Conservation (phyloP, 2,329 filamentous ascomycete species). For the Nothomitra cinnamomea region DNA sequence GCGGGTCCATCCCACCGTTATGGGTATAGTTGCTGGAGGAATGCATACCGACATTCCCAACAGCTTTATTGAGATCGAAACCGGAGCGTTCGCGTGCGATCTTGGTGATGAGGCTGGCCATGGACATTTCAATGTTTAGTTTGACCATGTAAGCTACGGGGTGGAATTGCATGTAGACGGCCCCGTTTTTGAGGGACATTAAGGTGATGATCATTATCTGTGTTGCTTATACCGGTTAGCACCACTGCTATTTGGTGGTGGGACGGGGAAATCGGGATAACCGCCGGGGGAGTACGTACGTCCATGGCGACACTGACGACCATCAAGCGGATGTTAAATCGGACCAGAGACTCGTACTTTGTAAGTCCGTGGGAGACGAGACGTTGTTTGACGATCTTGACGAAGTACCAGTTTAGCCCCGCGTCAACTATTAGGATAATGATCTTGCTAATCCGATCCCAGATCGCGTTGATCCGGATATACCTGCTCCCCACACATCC, state of each 20-base stretch:
- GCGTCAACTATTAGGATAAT: slow-evolving; percentile 34
- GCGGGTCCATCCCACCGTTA: no score
- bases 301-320: slow-evolving; percentile 26
- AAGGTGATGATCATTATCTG: no score
- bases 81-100: slow-evolving; percentile 16
- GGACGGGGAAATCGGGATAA: no score
- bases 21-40: no score
- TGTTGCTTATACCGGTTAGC: slow-evolving; percentile 16
- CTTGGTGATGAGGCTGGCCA: slow-evolving; percentile 25
- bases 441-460: slow-evolving; percentile 36
- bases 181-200: neutral
- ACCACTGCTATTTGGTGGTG: no score
- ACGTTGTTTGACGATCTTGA: slow-evolving; percentile 23
- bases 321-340: slow-evolving; percentile 26
- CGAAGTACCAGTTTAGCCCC: slow-evolving; percentile 35
- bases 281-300: slow-evolving; percentile 11
- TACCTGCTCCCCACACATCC: no score
- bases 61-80: neutral
- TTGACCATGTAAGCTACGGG: slow-evolving; percentile 27
- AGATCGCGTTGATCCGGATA: slow-evolving; percentile 28
- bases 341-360: slow-evolving; percentile 24
- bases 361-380: slow-evolving; percentile 23
- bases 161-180: slow-evolving; percentile 23
- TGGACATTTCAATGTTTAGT: slow-evolving; percentile 28
- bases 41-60: no score